Conservation (phyloP, 768 basidiomycete genomes). For the Boletus subparvulus region DNA sequence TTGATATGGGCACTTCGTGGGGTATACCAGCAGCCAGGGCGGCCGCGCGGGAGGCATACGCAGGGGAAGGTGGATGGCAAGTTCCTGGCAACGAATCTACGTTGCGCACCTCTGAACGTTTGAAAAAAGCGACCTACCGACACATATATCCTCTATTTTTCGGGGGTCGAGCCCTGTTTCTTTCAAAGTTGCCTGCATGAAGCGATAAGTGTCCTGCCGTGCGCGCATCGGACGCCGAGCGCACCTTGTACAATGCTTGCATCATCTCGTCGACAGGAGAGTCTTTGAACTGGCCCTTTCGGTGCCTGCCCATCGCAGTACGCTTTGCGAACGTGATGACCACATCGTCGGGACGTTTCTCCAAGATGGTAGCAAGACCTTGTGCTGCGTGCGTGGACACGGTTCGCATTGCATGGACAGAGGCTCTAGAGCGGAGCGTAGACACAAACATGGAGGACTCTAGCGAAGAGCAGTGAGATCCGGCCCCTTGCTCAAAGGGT, state of each 20-base stretch:
- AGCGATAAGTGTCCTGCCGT: neutral
- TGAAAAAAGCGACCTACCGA: conserved; percentile 48
- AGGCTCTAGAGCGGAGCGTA: conserved; percentile 12
- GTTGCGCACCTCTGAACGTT: neutral
- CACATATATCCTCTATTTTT: conserved; percentile 80
- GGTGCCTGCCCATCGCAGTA: conserved; percentile 84
- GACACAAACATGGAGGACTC: conserved; percentile 20
- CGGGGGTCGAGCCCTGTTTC: conserved; percentile 66
- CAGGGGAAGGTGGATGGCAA: conserved; percentile 79
- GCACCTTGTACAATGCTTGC: conserved; percentile 75
- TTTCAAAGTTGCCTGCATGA: conserved; percentile 58
- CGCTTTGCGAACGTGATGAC: conserved; percentile 89
- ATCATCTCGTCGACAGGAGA: conserved; percentile 85
- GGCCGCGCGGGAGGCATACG: conserved; percentile 82
- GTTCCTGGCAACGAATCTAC: conserved; percentile 49
- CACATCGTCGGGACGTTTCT: conserved; percentile 79
- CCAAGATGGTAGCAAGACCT: conserved; percentile 54
- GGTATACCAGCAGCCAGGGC: conserved; percentile 90
- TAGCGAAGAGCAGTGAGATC: neutral
- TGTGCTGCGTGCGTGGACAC: conserved; percentile 36
- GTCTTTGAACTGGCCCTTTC: conserved; percentile 93
- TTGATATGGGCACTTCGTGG: conserved; percentile 79
- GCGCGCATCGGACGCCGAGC: conserved; percentile 3
- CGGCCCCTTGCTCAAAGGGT: neutral
- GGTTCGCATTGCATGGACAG: conserved; percentile 18